These are phyloP conservation scores for Hepatocystis sp. DNA, from an alignment of 169 alveolate genomes.

Conservation along the genomic window DNA sequence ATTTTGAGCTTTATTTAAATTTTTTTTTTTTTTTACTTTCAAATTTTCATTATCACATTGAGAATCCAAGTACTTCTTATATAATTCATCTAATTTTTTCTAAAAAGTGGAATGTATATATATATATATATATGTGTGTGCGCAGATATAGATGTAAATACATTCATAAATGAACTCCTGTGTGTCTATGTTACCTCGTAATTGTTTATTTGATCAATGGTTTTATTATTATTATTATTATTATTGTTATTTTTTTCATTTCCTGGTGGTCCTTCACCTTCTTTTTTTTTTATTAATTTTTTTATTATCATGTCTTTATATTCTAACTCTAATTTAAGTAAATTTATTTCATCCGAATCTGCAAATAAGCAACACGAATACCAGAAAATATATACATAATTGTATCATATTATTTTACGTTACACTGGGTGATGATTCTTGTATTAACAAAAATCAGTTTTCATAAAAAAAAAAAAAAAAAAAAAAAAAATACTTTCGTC, in stretches of 20 bases:
- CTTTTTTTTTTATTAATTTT: constrained; percentile 19
- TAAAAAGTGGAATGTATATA: constrained; percentile 5
- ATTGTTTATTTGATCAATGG: background rate
- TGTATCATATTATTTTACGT: too few species aligned
- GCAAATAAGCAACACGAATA: too few species aligned
- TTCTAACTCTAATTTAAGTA: constrained; percentile 46
- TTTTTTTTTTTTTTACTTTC: constrained; percentile 10
- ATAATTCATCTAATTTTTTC: constrained; percentile 57
- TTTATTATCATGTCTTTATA: constrained; percentile 70
- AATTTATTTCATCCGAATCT: constrained; percentile 15
- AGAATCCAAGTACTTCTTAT: constrained; percentile 35
- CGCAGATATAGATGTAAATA: background rate
- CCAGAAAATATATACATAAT: too few species aligned
- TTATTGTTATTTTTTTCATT: background rate
- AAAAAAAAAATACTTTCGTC: too few species aligned
- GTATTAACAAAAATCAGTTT: too few species aligned
- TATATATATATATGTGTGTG: too few species aligned
- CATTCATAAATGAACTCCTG: background rate
- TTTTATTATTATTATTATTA: background rate
- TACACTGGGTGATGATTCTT: too few species aligned
- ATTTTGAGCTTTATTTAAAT: background rate
- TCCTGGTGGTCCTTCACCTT: background rate
- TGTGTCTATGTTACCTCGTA: constrained; percentile 9
- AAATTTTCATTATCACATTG: constrained; percentile 37
- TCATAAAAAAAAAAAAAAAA: too few species aligned